Evolutionary conservation across 2,329 filamentous ascomycete species (phyloP).

Genomic region (Colletotrichum sp.): DNA sequence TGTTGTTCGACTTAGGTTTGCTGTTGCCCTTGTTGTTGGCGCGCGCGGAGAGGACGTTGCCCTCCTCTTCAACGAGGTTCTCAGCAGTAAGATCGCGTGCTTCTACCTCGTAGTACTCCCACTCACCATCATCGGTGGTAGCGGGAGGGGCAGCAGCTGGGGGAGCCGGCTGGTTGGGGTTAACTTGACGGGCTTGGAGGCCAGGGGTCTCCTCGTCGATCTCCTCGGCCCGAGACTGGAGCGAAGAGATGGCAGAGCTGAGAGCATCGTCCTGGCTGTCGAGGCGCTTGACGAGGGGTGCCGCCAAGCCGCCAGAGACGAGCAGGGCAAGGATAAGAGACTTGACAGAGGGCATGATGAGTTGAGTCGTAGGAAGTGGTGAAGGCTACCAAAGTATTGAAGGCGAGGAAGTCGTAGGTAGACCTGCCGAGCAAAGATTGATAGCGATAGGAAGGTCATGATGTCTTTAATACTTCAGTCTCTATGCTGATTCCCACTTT

Average conservation of each 20-base stretch:
- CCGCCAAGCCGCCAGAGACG: not conserved
- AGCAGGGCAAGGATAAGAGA: not conserved
- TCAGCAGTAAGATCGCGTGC: not conserved
- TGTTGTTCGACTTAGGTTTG: not conserved
- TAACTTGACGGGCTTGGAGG: not conserved
- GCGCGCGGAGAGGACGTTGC: not conserved
- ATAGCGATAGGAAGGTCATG: too few relatives aligned
- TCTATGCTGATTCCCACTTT: too few relatives aligned
- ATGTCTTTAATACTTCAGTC: not conserved
- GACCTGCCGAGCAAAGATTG: too few relatives aligned
- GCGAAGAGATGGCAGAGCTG: not conserved
- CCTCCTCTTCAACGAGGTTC: not conserved
- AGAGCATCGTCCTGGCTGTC: not conserved
- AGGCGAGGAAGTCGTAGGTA: not conserved
- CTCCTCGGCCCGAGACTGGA: not conserved
- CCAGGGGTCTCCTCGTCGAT: not conserved
- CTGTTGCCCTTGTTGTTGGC: not conserved
- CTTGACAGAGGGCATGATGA: not conserved
- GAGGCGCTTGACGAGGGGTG: not conserved
- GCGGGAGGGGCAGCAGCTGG: not conserved
- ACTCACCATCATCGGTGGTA: not conserved
- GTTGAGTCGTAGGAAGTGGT: rapidly evolving
- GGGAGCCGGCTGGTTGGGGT: not conserved
- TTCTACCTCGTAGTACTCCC: not conserved
- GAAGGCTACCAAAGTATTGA: not conserved